Evolutionary conservation across 257 asterid genomes (phyloP).

Genomic region (Primulina tabacum): DNA sequence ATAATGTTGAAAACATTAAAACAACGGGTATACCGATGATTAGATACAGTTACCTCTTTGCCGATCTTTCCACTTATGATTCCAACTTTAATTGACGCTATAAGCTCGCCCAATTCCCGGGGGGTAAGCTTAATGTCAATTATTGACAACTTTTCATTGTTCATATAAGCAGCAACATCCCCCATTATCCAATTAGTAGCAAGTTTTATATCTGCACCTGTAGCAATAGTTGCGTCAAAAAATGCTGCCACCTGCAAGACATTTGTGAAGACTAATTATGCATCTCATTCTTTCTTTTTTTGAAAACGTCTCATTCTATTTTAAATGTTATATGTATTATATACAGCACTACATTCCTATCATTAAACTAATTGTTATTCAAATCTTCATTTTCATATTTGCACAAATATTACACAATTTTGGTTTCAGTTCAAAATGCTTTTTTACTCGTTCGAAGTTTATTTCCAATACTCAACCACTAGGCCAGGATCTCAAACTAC

Average conservation of each 20-base stretch:
- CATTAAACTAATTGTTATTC: neutral
- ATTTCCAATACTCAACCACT: neutral
- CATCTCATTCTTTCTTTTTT: neutral
- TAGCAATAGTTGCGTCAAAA: constrained; percentile 69
- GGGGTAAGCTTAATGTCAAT: constrained; percentile 75
- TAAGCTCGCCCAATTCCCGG: constrained; percentile 76
- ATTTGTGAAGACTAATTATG: constrained; percentile 16
- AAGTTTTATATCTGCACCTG: constrained; percentile 75
- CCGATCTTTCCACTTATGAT: constrained; percentile 96
- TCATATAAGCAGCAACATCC: constrained; percentile 90
- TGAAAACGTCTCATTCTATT: neutral
- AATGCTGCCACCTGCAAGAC: constrained; percentile 71
- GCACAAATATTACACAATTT: neutral
- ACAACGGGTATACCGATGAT: neutral
- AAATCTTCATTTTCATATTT: neutral
- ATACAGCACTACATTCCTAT: neutral
- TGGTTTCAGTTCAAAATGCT: neutral
- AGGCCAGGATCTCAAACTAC: neutral
- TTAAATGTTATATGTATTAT: neutral
- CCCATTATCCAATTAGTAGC: constrained; percentile 99
- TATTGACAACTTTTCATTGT: constrained; percentile 72
- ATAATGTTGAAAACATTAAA: neutral
- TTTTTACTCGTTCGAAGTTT: neutral
- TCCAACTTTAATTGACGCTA: constrained; percentile 77
- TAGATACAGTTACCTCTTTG: constrained; percentile 60